phyloP scores from a whole-genome alignment of 2,329 filamentous ascomycete genomes.

The Plectosphaerella cucumerina region DNA sequence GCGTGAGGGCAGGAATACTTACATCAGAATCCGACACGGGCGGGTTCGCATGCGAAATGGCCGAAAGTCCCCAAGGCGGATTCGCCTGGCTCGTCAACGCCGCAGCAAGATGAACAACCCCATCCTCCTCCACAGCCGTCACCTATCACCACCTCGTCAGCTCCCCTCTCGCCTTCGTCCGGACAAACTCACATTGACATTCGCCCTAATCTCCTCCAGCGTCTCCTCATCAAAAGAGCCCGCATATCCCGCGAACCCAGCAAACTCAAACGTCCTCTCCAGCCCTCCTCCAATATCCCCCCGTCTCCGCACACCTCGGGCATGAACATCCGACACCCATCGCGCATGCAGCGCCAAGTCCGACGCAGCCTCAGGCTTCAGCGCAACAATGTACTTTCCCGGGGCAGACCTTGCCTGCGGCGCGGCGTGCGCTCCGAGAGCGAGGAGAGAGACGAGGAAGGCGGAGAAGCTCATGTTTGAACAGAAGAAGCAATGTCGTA shows the following conservation, averaged over 20 bases:
- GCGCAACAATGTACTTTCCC: neutral
- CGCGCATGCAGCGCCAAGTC: neutral
- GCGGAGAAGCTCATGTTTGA: too few species aligned
- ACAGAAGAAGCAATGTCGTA: too few species aligned
- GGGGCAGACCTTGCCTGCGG: neutral
- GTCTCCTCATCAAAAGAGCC: conserved; percentile 34
- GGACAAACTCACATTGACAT: conserved; percentile 5
- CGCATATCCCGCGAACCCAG: conserved; percentile 30
- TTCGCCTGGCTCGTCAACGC: too few species aligned
- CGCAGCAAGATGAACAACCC: too few species aligned
- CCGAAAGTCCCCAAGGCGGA: too few species aligned
- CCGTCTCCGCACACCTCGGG: neutral
- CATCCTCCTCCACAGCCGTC: too few species aligned
- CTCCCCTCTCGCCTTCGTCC: too few species aligned
- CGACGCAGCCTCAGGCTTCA: neutral
- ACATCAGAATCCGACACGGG: too few species aligned
- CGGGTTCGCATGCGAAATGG: too few species aligned
- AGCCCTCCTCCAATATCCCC: neutral
- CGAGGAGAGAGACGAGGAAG: too few species aligned
- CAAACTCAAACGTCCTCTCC: conserved; percentile 2
- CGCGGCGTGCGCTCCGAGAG: neutral
- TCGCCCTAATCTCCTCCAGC: conserved; percentile 30
- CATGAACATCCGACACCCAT: neutral
- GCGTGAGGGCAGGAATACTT: too few species aligned
- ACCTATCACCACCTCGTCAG: too few species aligned